Conservation (phyloP, 1,284 basidiomycete genomes). For the Mycosarcoma mackinlayi region DNA sequence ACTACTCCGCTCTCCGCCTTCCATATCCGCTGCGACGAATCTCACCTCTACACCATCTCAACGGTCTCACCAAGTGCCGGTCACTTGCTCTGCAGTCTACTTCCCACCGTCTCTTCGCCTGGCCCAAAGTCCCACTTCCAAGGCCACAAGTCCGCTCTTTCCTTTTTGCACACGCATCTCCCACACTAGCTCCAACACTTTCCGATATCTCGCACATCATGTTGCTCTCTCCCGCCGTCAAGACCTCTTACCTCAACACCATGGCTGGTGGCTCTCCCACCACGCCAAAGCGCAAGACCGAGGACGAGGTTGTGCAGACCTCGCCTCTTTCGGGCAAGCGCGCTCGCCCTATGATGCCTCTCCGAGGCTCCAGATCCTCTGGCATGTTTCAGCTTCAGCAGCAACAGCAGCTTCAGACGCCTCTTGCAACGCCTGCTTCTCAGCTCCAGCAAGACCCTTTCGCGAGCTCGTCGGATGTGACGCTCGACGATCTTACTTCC, state of each 20-base stretch:
- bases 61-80: conserved; percentile 16
- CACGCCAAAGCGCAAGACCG: conserved; percentile 39
- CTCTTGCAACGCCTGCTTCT: conserved; percentile 5
- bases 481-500: conserved; percentile 34
- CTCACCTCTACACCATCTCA: not conserved
- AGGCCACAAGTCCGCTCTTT: not conserved
- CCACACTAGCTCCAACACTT: not conserved
- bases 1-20: too few species aligned
- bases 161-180: not conserved
- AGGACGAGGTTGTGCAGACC: conserved; percentile 35
- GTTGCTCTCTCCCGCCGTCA: conserved; percentile 51
- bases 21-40: conserved; percentile 2
- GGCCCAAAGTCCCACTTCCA: too few species aligned
- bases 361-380: conserved; percentile 31
- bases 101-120: not conserved
- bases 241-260: conserved; percentile 50
- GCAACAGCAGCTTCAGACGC: conserved; percentile 13
- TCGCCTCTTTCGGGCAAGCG: conserved; percentile 44
- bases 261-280: conserved; percentile 40
- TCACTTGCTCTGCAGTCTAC: conserved; percentile 7
- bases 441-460: conserved; percentile 19
- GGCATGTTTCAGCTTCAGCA: conserved; percentile 23
- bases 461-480: conserved; percentile 45
- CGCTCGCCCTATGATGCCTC: conserved; percentile 36
- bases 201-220: conserved; percentile 6